phyloP scores from a whole-genome alignment of 2,329 filamentous ascomycete genomes.

The Epichloe glyceriae region DNA sequence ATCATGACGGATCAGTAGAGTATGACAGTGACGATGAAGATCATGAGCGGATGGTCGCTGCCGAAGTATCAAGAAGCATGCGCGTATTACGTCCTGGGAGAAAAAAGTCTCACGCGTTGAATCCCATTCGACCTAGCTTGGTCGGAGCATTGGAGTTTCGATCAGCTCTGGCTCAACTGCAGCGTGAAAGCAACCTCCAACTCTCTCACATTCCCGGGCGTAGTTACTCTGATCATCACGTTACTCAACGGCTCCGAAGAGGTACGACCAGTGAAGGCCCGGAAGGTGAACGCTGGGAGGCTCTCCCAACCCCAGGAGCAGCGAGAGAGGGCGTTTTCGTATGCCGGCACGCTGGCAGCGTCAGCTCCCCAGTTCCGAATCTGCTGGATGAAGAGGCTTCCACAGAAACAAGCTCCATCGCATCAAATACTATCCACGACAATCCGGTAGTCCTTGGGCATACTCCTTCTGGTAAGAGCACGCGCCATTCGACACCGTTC shows the following conservation, averaged over 20 bases:
- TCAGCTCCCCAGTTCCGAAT: background rate
- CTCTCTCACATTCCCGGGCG: constrained; percentile 55
- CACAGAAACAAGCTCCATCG: background rate
- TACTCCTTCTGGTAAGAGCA: constrained; percentile 2
- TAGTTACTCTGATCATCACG: constrained; percentile 30
- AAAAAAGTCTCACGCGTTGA: constrained; percentile 54
- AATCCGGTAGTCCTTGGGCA: constrained; percentile 7
- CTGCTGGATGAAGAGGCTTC: background rate
- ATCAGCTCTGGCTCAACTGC: constrained; percentile 75
- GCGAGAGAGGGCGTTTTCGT: constrained; percentile 10
- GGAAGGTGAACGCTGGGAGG: constrained; percentile 7
- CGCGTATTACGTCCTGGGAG: constrained; percentile 56
- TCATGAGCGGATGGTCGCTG: constrained; percentile 53
- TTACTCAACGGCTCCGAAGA: constrained; percentile 13
- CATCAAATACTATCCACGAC: background rate
- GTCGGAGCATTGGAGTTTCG: constrained; percentile 90
- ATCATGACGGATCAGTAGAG: constrained; percentile 29
- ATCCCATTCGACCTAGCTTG: constrained; percentile 80
- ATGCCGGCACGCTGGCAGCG: constrained; percentile 1
- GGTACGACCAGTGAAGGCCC: constrained; percentile 16
- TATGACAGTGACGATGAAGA: constrained; percentile 30
- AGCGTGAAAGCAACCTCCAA: constrained; percentile 66
- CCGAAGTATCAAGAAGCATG: constrained; percentile 89
- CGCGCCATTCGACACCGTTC: constrained; percentile 15
- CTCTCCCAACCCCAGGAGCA: constrained; percentile 2